phyloP scores from a whole-genome alignment of 768 basidiomycete species.

The Suillus weaverae region DNA sequence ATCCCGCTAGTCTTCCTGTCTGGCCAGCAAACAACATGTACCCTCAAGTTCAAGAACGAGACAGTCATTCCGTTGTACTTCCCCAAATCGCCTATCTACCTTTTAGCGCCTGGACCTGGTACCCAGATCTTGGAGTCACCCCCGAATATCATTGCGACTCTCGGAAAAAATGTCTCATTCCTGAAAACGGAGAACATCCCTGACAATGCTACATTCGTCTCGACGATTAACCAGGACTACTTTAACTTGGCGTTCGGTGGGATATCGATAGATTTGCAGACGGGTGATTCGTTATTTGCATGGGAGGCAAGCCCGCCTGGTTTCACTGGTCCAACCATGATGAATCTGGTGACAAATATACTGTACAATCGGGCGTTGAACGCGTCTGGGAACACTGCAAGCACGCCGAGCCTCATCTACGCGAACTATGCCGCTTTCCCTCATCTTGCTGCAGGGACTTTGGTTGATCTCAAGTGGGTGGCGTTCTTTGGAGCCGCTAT shows the following conservation, averaged over 20 bases:
- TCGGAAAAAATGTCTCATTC: slow-evolving; percentile 42
- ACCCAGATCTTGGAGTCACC: slow-evolving; percentile 52
- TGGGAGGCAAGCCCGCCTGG: slow-evolving; percentile 71
- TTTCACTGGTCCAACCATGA: slow-evolving; percentile 54
- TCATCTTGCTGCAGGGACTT: slow-evolving; percentile 50
- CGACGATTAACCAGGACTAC: slow-evolving; percentile 51
- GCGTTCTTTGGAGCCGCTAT: slow-evolving; percentile 73
- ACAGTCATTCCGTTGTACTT: slow-evolving; percentile 53
- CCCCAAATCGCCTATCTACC: slow-evolving; percentile 44
- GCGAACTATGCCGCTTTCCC: slow-evolving; percentile 63
- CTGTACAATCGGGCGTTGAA: slow-evolving; percentile 66
- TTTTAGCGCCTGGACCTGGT: slow-evolving; percentile 29
- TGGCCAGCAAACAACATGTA: slow-evolving; percentile 53
- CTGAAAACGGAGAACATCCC: slow-evolving; percentile 43
- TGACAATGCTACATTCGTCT: slow-evolving; percentile 61
- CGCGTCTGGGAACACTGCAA: slow-evolving; percentile 38
- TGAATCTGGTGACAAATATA: slow-evolving; percentile 70
- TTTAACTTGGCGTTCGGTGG: slow-evolving; percentile 64
- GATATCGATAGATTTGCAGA: slow-evolving; percentile 55
- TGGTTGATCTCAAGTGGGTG: slow-evolving; percentile 69
- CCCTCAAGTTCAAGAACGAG: slow-evolving; percentile 36
- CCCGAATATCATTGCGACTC: slow-evolving; percentile 45
- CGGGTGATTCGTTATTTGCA: slow-evolving; percentile 57
- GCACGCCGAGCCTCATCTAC: slow-evolving; percentile 51
- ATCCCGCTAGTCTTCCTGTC: slow-evolving; percentile 68